Conservation (phyloP, 768 basidiomycete species). For the Naganishia vishniacii region DNA sequence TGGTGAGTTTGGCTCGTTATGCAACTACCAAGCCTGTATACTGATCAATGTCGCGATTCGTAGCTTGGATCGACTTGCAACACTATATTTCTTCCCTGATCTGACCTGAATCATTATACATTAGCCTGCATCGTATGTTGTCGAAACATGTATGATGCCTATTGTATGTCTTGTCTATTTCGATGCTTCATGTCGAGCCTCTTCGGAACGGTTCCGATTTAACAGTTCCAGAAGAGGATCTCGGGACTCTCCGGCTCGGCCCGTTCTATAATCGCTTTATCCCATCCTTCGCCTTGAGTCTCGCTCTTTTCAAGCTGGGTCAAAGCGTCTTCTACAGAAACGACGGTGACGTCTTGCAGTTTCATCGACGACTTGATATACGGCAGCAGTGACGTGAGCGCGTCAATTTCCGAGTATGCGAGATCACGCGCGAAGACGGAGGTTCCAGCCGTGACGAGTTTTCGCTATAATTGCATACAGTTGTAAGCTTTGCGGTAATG, state of each 20-base stretch:
- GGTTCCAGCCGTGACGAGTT: conserved; percentile 62
- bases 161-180: too few species aligned
- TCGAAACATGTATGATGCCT: too few species aligned
- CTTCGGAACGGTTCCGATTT: too few species aligned
- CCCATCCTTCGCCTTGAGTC: conserved; percentile 57
- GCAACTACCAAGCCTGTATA: too few species aligned
- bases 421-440: conserved; percentile 75
- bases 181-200: background rate
- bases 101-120: too few species aligned
- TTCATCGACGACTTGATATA: conserved; percentile 65
- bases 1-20: background rate
- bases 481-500: background rate
- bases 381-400: conserved; percentile 64
- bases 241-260: conserved; percentile 83
- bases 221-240: conserved; percentile 73
- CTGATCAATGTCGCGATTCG: too few species aligned
- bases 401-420: conserved; percentile 73
- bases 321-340: conserved; percentile 65
- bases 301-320: conserved; percentile 63
- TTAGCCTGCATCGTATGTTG: too few species aligned
- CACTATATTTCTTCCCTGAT: background rate
- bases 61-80: background rate
- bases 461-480: conserved; percentile 51
- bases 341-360: conserved; percentile 54
- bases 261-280: conserved; percentile 65